Evolutionary conservation across 768 basidiomycete species (phyloP).

Genomic region (Termitomyces sp.): DNA sequence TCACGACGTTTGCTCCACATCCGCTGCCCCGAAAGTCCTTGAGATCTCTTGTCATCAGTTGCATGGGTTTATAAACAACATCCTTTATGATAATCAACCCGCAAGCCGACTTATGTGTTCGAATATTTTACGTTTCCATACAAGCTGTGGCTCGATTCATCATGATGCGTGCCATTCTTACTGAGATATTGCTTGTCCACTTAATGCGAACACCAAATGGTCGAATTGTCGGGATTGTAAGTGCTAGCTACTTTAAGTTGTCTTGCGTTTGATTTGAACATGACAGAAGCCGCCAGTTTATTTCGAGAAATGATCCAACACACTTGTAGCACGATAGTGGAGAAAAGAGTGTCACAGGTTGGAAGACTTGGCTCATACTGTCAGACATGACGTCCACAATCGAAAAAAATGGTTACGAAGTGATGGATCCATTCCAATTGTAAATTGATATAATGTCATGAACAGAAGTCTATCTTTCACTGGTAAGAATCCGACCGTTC

Average conservation of each 20-base stretch:
- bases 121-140: background rate
- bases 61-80: background rate
- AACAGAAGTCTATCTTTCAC: background rate
- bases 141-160: background rate
- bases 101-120: background rate
- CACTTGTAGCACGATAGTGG: background rate
- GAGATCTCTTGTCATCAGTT: background rate
- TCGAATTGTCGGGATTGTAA: background rate
- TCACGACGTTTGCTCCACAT: background rate
- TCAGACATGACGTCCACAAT: background rate
- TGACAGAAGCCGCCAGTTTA: background rate
- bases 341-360: background rate
- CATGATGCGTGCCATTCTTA: background rate
- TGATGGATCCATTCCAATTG: background rate
- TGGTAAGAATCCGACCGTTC: background rate
- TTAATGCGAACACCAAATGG: background rate
- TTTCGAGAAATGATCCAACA: no score
- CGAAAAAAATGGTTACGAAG: background rate
- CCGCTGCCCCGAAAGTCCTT: background rate
- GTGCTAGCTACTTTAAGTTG: background rate
- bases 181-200: background rate
- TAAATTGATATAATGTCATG: background rate
- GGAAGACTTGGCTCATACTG: background rate
- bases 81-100: background rate
- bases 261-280: background rate